Conservation (phyloP, 2,329 filamentous ascomycete genomes). For the Epichloe brachyelytri region DNA sequence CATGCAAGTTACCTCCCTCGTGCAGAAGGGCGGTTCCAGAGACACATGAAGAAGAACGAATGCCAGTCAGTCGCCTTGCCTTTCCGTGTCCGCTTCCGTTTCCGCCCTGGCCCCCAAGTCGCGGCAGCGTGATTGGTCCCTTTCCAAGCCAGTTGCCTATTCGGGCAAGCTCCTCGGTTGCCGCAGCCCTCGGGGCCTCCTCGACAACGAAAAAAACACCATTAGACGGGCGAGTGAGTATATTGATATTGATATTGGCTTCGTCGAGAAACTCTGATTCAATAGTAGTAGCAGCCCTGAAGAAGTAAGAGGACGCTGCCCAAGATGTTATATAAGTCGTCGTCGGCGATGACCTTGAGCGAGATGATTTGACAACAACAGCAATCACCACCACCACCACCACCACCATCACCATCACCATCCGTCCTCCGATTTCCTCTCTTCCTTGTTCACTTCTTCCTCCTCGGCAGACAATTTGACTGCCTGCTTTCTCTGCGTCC, state of each 20-base stretch:
- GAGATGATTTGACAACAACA: background rate
- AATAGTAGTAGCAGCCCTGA: background rate
- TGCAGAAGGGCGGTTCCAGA: no score
- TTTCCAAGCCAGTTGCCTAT: background rate
- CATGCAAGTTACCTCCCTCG: no score
- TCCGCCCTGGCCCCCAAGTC: background rate
- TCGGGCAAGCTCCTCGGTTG: constrained; percentile 1
- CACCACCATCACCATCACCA: background rate
- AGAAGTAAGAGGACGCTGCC: background rate
- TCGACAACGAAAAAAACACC: background rate
- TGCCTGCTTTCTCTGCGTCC: no score
- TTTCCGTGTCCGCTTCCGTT: background rate
- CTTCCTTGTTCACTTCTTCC: background rate
- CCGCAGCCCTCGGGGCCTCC: background rate
- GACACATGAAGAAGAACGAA: no score
- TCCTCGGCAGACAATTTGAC: background rate
- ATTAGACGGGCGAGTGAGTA: background rate
- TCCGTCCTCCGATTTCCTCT: background rate
- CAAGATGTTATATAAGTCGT: background rate
- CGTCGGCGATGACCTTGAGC: background rate
- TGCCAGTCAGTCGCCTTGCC: no score
- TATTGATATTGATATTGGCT: constrained; percentile 1
- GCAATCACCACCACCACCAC: background rate
- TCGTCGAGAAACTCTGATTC: background rate
- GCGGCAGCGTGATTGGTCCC: background rate